Evolutionary conservation across 352 stramenopile genomes (phyloP), one percentile per base, ranked within the genome.

Genomic region (Phytophthora fragariae): DNA sequence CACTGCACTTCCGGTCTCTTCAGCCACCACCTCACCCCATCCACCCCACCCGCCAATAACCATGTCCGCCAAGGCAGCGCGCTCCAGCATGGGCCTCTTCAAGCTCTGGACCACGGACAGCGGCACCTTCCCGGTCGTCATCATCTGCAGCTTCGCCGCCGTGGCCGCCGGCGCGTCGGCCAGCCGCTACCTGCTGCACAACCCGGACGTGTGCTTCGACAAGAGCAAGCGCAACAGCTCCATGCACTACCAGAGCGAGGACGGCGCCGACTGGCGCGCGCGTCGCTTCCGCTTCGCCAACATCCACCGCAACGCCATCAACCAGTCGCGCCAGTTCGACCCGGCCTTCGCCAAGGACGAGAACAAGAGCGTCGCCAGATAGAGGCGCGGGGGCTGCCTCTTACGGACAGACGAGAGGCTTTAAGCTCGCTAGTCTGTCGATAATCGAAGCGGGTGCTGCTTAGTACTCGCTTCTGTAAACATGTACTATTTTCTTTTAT

Each of bases 261-360:
- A 27, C 21, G 80, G 77, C 33, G 58, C 62, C 12, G 72, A 75
- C 33, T 88, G 78, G 79, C 81, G 81, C 50, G 60, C 64, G 61
- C 74, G 69, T 39, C 81, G 81, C 62, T 86, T 89, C 74, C 74
- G 75, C 39, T 80, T 84, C 47, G 79, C 82, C 41, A 86, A 86
- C 71, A 72, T 86, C 55, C 72, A 75, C 57, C 79, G 77, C 70
- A 87, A 89, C 72, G 62, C 80, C 59, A 87, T 89, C 76, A 88
- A 90, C 74, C 83, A 90, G 81, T 90, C 83, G 24, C 81, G 67
- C 27, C 80, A 90, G 73, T 90, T 83, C 69, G 83, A 87, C 63
- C 61, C 66, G 9, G 67, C 84, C 15, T 90, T 77, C 59, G 73
- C 60, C 41, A 86, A 87, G 70, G 67, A 83, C n/a, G 80, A 86